These are phyloP conservation scores for Pythium monospermum DNA, from an alignment of 352 stramenopile species.

Conservation along the genomic window DNA sequence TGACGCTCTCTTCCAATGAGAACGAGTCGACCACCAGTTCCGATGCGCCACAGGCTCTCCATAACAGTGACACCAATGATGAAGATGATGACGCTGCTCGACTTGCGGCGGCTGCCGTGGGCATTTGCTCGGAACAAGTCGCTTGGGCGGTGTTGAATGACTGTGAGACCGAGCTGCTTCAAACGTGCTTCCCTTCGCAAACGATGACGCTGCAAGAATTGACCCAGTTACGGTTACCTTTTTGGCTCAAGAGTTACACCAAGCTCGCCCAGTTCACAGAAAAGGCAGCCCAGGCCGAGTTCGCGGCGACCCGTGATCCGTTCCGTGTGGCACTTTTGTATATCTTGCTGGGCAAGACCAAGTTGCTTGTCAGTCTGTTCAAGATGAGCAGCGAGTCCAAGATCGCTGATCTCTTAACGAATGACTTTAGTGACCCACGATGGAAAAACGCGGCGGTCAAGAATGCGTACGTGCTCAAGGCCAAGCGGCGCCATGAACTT, in stretches of 20 bases:
- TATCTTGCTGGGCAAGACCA: conserved; percentile 79
- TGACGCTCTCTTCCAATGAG: too few relatives aligned
- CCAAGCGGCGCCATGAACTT: conserved; percentile 76
- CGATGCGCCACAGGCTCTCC: too few relatives aligned
- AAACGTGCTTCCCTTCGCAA: conserved; percentile 53
- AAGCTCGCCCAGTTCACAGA: conserved; percentile 59
- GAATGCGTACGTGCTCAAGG: conserved; percentile 86
- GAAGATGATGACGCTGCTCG: conserved; percentile 4
- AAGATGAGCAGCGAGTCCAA: conserved; percentile 77
- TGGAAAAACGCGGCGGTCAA: conserved; percentile 89
- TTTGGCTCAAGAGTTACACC: conserved; percentile 64
- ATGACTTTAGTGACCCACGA: conserved; percentile 76
- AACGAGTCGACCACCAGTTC: too few relatives aligned
- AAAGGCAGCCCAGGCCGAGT: conserved; percentile 74
- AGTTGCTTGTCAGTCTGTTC: conserved; percentile 77
- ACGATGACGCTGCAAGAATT: conserved; percentile 69
- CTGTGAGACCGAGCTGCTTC: conserved; percentile 56
- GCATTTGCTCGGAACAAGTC: conserved; percentile 78
- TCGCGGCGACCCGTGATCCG: conserved; percentile 62
- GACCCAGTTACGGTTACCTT: conserved; percentile 55
- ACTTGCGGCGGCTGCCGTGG: conserved; percentile 11
- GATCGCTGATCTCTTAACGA: conserved; percentile 71
- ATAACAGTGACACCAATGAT: too few relatives aligned
- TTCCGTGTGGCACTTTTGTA: conserved; percentile 86
- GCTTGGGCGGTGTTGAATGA: conserved; percentile 66